Percentiles rank a stretch among this genome's conserved stretches.
phyloP scores from a whole-genome alignment of 495 filamentous ascomycete species.

The Aspergillus coremiiformis region DNA sequence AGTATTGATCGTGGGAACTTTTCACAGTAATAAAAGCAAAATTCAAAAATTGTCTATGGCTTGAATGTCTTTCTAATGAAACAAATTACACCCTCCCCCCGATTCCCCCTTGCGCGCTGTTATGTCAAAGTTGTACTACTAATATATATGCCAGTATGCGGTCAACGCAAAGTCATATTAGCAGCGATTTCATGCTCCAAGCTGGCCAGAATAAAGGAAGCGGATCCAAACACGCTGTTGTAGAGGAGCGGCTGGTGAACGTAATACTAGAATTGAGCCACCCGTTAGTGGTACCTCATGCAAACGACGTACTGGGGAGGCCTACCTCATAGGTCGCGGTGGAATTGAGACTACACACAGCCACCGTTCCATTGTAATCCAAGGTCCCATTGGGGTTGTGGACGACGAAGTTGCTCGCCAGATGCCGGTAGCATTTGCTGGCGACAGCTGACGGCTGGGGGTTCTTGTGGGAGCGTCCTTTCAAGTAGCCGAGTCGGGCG shows the following conservation, averaged over 20 bases:
- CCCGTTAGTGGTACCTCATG: background rate
- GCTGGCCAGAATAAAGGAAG: conserved; percentile 42
- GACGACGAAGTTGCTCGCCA: conserved; percentile 36
- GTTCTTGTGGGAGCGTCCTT: background rate
- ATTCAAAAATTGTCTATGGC: too few relatives aligned
- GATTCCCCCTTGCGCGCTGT: too few relatives aligned
- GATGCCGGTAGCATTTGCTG: conserved; percentile 32
- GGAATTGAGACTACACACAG: conserved; percentile 47
- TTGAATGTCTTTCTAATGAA: too few relatives aligned
- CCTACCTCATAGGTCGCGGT: conserved; percentile 42
- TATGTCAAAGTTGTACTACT: too few relatives aligned
- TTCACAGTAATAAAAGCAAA: too few relatives aligned
- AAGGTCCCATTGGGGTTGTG: conserved; percentile 32
- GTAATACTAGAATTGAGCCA: conserved; percentile 37
- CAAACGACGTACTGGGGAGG: conserved; percentile 6
- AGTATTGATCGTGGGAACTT: too few relatives aligned
- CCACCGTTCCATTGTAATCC: conserved; percentile 48
- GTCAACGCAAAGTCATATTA: too few relatives aligned
- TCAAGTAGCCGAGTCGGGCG: conserved; percentile 37
- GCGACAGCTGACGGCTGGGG: conserved; percentile 3
- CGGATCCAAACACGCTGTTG: conserved; percentile 42
- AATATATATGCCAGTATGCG: too few relatives aligned
- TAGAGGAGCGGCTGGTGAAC: conserved; percentile 34
- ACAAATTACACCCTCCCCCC: too few relatives aligned
- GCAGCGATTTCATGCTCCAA: conserved; percentile 34